Conservation (phyloP, 805 yeast species). For the Jamesozyma spencerorum region DNA sequence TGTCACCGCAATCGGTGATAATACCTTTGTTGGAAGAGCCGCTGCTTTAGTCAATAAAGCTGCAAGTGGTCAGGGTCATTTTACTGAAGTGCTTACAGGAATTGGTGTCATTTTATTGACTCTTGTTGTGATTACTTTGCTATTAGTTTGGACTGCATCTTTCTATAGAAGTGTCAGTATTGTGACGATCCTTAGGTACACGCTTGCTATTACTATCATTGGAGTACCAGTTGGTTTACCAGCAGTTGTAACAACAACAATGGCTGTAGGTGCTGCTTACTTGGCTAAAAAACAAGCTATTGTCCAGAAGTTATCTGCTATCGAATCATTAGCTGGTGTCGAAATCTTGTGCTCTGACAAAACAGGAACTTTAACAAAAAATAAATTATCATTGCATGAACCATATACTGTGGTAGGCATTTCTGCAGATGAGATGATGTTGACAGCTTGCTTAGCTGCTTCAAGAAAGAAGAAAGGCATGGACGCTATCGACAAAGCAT, state of each 20-base stretch:
- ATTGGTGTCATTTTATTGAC: slow-evolving; percentile 89
- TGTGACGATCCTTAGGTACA: slow-evolving; percentile 82
- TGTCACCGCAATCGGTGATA: slow-evolving; percentile 92
- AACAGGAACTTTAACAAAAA: slow-evolving; percentile 96
- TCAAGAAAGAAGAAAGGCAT: slow-evolving; percentile 97
- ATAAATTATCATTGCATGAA: slow-evolving; percentile 89
- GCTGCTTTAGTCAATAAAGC: slow-evolving; percentile 95
- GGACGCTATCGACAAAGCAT: slow-evolving; percentile 95
- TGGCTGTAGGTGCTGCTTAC: slow-evolving; percentile 99
- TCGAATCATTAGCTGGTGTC: slow-evolving; percentile 95
- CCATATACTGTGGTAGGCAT: slow-evolving; percentile 98
- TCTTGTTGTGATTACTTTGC: slow-evolving; percentile 75
- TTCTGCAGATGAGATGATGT: slow-evolving; percentile 90
- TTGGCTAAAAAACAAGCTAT: slow-evolving; percentile 94
- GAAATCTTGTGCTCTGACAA: slow-evolving; percentile 96
- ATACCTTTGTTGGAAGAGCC: slow-evolving; percentile 94
- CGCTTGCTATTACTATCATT: slow-evolving; percentile 89
- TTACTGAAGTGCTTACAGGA: slow-evolving; percentile 95
- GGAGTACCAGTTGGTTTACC: slow-evolving; percentile 99
- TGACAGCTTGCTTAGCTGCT: slow-evolving; percentile 96
- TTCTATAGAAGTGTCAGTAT: slow-evolving; percentile 86
- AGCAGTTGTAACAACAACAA: slow-evolving; percentile 96
- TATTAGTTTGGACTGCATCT: slow-evolving; percentile 86
- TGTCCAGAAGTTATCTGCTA: slow-evolving; percentile 93
- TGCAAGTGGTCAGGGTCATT: slow-evolving; percentile 87